These are phyloP conservation scores for Westerdykella aurantiaca DNA, from an alignment of 2,329 filamentous ascomycete species.

Conservation along the genomic window DNA sequence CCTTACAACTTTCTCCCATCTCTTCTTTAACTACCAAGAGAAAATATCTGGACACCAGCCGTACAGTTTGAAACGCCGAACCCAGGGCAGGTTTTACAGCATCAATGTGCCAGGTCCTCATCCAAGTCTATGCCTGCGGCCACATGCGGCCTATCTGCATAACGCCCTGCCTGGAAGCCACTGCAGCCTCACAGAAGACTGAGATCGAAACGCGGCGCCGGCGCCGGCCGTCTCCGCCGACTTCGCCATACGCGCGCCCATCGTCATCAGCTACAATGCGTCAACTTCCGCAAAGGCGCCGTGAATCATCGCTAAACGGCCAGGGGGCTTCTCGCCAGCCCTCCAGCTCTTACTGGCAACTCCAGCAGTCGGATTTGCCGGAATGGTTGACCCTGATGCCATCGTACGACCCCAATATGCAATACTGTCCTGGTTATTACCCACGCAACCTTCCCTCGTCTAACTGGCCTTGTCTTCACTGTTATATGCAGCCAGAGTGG, in stretches of 20 bases:
- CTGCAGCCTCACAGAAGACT: too few species aligned
- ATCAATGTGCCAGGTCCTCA: conserved; percentile 22
- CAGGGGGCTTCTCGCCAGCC: not conserved
- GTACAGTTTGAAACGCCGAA: too few species aligned
- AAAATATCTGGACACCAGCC: too few species aligned
- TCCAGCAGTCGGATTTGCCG: not conserved
- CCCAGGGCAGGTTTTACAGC: too few species aligned
- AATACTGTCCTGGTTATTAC: conserved; percentile 18
- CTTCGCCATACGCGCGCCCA: conserved; percentile 3
- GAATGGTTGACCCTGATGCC: not conserved
- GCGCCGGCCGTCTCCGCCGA: conserved; percentile 4
- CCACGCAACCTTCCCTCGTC: conserved; percentile 11
- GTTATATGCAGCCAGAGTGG: conserved; percentile 19
- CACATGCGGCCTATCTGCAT: conserved; percentile 21
- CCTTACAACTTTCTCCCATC: too few species aligned
- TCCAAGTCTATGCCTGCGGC: conserved; percentile 20
- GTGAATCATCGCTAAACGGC: not conserved
- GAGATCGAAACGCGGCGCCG: conserved; percentile 4
- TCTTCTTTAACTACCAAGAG: too few species aligned
- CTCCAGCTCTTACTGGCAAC: not conserved
- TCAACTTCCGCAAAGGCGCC: not conserved
- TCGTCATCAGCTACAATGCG: not conserved
- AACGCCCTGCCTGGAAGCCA: conserved; percentile 21
- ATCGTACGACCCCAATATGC: conserved; percentile 4
- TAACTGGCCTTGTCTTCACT: conserved; percentile 19